phyloP scores from a whole-genome alignment of 192 early-diverging fungal genomes.

The Globomyces pollinis-pini region DNA sequence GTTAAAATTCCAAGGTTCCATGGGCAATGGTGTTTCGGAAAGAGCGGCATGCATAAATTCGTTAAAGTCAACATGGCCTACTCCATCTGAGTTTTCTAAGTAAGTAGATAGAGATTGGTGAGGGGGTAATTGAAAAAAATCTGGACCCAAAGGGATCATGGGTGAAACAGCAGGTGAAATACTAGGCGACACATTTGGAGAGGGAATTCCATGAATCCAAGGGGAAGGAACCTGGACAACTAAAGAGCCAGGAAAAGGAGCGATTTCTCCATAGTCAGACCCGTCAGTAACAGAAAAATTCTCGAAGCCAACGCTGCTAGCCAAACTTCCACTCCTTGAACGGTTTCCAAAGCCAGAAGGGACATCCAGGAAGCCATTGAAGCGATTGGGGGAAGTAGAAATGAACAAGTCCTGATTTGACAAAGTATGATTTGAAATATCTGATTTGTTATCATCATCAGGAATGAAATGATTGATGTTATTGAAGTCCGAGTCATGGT shows the following conservation, averaged over 20 bases:
- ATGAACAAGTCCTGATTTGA: too few relatives aligned
- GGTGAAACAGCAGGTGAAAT: background rate
- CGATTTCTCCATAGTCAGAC: slow-evolving; percentile 4
- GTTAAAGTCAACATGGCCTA: background rate
- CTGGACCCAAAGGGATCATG: background rate
- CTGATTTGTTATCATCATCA: too few relatives aligned
- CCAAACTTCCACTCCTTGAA: background rate
- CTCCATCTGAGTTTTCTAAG: background rate
- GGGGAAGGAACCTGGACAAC: slow-evolving; percentile 11
- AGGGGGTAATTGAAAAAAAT: too few relatives aligned
- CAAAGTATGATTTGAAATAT: too few relatives aligned
- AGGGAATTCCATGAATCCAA: slow-evolving; percentile 2
- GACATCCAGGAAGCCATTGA: too few relatives aligned
- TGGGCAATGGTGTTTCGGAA: too few relatives aligned
- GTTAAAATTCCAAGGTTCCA: too few relatives aligned
- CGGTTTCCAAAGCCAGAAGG: too few relatives aligned
- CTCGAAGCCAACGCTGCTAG: background rate
- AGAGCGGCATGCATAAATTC: background rate
- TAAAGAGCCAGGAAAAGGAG: slow-evolving; percentile 3
- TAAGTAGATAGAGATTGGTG: background rate
- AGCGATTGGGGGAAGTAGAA: too few relatives aligned
- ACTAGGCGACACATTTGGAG: background rate
- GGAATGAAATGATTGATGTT: too few relatives aligned
- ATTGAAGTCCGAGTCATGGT: too few relatives aligned
- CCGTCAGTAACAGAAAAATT: background rate